These are phyloP conservation scores for Musa itinerans DNA, from an alignment of 176 grass and related monocot species.

Conservation along the genomic window DNA sequence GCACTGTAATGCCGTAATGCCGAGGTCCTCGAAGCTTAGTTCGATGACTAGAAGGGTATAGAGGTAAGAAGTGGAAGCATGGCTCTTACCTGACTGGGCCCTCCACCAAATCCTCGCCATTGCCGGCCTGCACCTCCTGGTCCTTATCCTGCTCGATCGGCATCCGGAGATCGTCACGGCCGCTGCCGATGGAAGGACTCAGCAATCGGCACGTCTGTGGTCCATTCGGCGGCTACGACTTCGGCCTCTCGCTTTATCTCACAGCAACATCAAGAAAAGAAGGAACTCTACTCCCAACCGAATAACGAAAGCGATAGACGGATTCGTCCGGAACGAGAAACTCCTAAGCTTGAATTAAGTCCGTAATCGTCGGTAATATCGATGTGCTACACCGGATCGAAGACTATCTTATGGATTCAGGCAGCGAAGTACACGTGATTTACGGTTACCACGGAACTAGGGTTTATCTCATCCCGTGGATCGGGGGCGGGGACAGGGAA, in stretches of 20 bases:
- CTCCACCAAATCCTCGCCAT: constrained; percentile 13
- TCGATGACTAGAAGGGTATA: background rate
- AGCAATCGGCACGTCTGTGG: no score
- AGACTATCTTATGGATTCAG: background rate
- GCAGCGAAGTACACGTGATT: background rate
- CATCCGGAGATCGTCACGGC: background rate
- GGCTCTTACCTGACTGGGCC: constrained; percentile 6
- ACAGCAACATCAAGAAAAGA: background rate
- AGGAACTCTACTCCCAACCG: background rate
- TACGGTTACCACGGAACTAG: background rate
- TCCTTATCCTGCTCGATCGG: constrained; percentile 4
- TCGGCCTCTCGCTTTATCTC: no score
- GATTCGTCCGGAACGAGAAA: background rate
- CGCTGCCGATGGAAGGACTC: background rate
- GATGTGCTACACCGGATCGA: background rate
- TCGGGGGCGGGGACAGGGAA: background rate
- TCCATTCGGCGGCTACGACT: no score
- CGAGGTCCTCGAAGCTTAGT: background rate
- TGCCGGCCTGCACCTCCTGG: background rate
- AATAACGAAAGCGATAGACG: background rate
- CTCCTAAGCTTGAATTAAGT: background rate
- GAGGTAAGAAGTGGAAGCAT: background rate
- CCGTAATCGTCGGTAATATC: background rate
- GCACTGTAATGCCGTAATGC: background rate
- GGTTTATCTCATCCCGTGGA: background rate